Percentiles rank a stretch among this genome's conserved stretches.
Conservation (phyloP, 2,329 filamentous ascomycete genomes). For the Cyphellophora europaea region DNA sequence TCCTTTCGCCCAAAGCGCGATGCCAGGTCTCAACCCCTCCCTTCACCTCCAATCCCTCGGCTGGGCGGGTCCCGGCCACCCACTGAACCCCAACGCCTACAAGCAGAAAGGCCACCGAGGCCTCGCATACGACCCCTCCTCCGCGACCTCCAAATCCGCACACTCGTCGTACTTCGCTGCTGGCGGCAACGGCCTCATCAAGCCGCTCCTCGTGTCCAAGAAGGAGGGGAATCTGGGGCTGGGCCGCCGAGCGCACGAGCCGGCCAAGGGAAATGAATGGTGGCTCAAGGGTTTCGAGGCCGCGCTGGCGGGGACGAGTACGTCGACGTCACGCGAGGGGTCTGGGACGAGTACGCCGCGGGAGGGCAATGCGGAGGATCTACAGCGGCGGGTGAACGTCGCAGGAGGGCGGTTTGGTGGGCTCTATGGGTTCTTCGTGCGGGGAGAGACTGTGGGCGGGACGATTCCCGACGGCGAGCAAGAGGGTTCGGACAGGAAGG, state of each 20-base stretch:
- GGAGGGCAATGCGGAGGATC: constrained; percentile 10
- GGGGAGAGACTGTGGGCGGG: constrained; percentile 66
- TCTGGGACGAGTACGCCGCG: constrained; percentile 20
- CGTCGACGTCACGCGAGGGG: too few relatives aligned
- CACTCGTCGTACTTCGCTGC: too few relatives aligned
- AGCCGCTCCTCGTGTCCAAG: constrained; percentile 76
- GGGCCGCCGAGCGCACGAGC: constrained; percentile 61
- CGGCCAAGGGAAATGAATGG: constrained; percentile 73
- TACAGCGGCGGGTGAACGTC: constrained; percentile 31
- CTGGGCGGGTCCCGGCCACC: constrained; percentile 83
- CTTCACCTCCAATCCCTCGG: constrained; percentile 75
- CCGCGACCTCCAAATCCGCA: constrained; percentile 10
- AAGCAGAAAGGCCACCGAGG: constrained; percentile 32
- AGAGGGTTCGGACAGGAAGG: constrained; percentile 1
- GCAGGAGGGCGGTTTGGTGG: constrained; percentile 34
- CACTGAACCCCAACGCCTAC: constrained; percentile 55
- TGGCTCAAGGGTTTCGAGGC: constrained; percentile 94
- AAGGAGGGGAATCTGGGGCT: constrained; percentile 66
- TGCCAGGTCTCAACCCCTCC: not conserved
- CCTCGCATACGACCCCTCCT: constrained; percentile 23
- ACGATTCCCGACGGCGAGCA: constrained; percentile 41
- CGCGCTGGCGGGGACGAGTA: constrained; percentile 52
- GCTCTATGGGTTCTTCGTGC: constrained; percentile 77
- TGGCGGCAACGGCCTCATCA: constrained; percentile 68
- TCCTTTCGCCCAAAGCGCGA: too few relatives aligned